These are phyloP conservation scores for Apiotrichum mycotoxinovorans DNA, from an alignment of 1,284 basidiomycete genomes.

Conservation along the genomic window DNA sequence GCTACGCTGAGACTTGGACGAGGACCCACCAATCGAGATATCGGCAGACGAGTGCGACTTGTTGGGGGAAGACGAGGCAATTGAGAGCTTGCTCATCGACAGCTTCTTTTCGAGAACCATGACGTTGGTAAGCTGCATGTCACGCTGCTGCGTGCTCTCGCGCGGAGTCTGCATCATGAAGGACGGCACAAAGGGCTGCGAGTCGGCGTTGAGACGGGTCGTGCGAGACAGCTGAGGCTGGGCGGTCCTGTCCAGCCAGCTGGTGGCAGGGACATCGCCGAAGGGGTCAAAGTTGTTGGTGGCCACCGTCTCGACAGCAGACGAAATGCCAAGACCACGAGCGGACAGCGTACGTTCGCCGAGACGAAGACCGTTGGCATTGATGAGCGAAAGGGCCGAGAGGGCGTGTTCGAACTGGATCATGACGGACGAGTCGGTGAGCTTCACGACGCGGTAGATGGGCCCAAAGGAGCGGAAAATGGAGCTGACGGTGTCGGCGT, in stretches of 20 bases:
- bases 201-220: constrained; percentile 23
- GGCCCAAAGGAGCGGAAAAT: constrained; percentile 39
- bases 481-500: constrained; percentile 27
- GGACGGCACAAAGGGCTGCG: constrained; percentile 26
- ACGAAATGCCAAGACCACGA: background rate
- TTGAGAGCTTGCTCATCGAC: background rate
- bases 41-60: background rate
- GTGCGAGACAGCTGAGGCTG: background rate
- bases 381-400: constrained; percentile 31
- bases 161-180: background rate
- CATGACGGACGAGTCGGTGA: constrained; percentile 25
- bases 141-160: background rate
- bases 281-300: constrained; percentile 16
- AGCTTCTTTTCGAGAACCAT: background rate
- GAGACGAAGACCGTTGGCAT: constrained; percentile 31
- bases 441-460: constrained; percentile 28
- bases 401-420: constrained; percentile 36
- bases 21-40: background rate
- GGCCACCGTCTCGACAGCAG: background rate
- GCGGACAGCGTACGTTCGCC: constrained; percentile 22
- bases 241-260: background rate
- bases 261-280: background rate
- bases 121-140: background rate
- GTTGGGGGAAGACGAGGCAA: background rate
- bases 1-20: background rate